Conservation (phyloP, 306 rosid species). For the Begonia peltatifolia region DNA sequence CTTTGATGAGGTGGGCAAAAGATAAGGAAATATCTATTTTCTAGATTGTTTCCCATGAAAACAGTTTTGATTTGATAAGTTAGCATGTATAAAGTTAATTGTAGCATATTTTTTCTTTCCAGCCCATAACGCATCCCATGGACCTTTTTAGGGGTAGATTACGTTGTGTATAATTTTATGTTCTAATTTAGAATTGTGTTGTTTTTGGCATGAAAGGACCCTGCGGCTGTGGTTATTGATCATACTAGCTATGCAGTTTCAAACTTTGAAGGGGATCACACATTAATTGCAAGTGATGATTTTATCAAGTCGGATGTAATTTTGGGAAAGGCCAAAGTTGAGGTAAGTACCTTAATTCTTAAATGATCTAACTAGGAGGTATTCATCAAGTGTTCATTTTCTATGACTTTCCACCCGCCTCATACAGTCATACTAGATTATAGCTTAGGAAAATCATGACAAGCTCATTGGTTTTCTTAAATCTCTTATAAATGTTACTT, state of each 20-base stretch:
- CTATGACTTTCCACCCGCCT: no score
- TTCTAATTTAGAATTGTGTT: neutral
- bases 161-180: neutral
- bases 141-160: no score
- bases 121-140: neutral
- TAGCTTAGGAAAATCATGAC: no score
- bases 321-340: conserved; percentile 62
- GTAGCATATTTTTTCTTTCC: neutral
- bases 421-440: no score
- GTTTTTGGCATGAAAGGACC: conserved; percentile 26
- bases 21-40: neutral
- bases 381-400: neutral
- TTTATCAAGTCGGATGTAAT: conserved; percentile 63
- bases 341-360: conserved; percentile 31
- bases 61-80: no score
- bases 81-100: neutral
- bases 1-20: conserved; percentile 73
- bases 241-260: conserved; percentile 78
- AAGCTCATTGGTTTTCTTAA: no score
- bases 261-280: conserved; percentile 72
- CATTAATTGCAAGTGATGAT: conserved; percentile 75
- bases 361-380: neutral
- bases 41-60: neutral
- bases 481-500: no score
- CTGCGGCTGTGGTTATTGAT: conserved; percentile 64